Evolutionary conservation across 192 early-diverging fungal species (phyloP).

Genomic region (Podila minutissima): DNA sequence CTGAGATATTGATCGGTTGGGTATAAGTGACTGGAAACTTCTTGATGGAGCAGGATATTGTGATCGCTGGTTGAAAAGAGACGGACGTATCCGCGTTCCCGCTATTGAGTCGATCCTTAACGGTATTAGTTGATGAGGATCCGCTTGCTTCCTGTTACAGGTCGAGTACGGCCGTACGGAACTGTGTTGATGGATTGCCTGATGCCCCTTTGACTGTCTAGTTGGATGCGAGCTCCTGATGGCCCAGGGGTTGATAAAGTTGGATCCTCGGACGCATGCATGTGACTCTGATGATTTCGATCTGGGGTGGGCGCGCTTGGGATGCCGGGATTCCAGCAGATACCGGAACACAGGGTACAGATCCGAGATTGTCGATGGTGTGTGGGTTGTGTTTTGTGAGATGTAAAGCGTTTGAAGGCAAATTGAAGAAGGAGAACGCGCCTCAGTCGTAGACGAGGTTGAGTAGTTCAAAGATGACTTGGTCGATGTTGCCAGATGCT

Average conservation of each 20-base stretch:
- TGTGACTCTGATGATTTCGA: background rate
- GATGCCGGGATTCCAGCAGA: conserved; percentile 12
- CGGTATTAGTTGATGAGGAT: background rate
- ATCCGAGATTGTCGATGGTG: conserved; percentile 30
- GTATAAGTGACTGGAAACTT: conserved; percentile 10
- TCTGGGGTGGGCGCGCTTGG: background rate
- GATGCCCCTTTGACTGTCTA: background rate
- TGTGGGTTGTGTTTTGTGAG: background rate
- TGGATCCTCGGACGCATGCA: too few relatives aligned
- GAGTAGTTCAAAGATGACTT: too few relatives aligned
- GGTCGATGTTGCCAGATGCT: background rate
- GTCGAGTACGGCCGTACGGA: too few relatives aligned
- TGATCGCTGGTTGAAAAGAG: background rate
- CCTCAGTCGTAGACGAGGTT: too few relatives aligned
- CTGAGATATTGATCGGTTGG: conserved; percentile 25
- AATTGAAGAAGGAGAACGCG: background rate
- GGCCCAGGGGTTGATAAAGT: background rate
- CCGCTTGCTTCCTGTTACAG: background rate
- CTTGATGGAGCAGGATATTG: background rate
- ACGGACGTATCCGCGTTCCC: background rate
- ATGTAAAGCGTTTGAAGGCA: background rate
- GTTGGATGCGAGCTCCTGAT: background rate
- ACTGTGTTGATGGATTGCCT: background rate
- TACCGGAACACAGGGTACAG: conserved; percentile 41
- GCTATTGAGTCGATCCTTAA: background rate